A percentile compares a stretch with the other conserved stretches of the same genome.
Conservation (phyloP, 345 rosid species). For the Hevea brasiliensis region DNA sequence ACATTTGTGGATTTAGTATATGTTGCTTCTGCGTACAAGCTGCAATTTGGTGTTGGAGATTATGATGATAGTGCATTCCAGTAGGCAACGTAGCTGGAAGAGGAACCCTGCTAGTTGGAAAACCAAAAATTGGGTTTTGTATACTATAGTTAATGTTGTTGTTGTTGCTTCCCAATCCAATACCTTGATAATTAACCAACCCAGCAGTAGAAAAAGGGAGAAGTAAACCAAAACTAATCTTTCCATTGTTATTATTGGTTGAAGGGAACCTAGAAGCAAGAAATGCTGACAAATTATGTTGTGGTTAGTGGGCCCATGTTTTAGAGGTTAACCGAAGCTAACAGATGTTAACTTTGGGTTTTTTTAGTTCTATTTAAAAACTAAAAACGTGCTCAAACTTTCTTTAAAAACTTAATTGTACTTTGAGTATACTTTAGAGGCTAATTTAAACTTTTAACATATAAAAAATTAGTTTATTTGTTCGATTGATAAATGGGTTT, state of each 20-base stretch:
- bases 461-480: too few relatives aligned
- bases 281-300: conserved; percentile 32
- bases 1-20: conserved; percentile 28
- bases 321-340: too few relatives aligned
- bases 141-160: conserved; percentile 14
- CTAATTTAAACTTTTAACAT: too few relatives aligned
- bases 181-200: conserved; percentile 23
- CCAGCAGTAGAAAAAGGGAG: conserved; percentile 28
- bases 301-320: too few relatives aligned
- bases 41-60: conserved; percentile 21
- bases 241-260: conserved; percentile 22
- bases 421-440: too few relatives aligned
- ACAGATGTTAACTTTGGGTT: too few relatives aligned
- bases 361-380: too few relatives aligned
- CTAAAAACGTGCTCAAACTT: too few relatives aligned
- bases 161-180: conserved; percentile 21
- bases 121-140: conserved; percentile 32
- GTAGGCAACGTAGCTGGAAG: conserved; percentile 28
- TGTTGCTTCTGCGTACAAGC: conserved; percentile 37
- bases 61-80: conserved; percentile 29
- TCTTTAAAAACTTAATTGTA: too few relatives aligned
- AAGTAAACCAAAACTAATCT: conserved; percentile 21
- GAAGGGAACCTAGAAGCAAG: conserved; percentile 32
- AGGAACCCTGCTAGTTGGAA: conserved; percentile 21
- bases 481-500: too few relatives aligned